Conservation (phyloP, 2,329 filamentous ascomycete species). For the Aspergillus ochraceus region DNA sequence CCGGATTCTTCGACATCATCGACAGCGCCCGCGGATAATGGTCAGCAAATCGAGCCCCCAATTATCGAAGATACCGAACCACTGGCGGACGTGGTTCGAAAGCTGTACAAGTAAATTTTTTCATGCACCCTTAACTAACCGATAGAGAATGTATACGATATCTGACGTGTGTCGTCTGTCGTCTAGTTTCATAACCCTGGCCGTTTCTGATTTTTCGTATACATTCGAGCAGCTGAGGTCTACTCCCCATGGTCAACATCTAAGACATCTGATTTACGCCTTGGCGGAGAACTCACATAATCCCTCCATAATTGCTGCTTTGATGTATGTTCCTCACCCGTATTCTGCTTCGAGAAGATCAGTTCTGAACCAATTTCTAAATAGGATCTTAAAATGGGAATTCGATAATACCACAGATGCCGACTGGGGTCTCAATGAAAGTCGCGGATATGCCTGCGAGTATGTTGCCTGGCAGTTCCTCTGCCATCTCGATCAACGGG, state of each 20-base stretch:
- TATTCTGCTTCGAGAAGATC: neutral
- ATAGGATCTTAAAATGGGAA: constrained; percentile 58
- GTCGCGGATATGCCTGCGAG: constrained; percentile 59
- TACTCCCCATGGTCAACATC: constrained; percentile 35
- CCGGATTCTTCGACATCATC: constrained; percentile 18
- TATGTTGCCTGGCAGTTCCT: constrained; percentile 64
- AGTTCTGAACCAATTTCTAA: neutral
- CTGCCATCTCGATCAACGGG: constrained; percentile 55
- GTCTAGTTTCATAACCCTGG: constrained; percentile 39
- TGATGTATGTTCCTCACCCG: constrained; percentile 49
- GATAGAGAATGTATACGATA: neutral
- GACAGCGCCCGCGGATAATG: constrained; percentile 17
- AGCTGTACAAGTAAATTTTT: constrained; percentile 36
- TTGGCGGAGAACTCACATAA: constrained; percentile 46
- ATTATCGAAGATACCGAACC: constrained; percentile 42
- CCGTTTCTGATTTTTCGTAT: constrained; percentile 42
- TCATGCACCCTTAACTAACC: neutral
- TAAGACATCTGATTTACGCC: constrained; percentile 40
- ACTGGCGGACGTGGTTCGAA: constrained; percentile 41
- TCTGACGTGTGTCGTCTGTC: constrained; percentile 5
- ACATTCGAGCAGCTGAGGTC: constrained; percentile 48
- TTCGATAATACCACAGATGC: constrained; percentile 53
- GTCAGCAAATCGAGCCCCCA: constrained; percentile 36
- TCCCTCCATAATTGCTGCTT: constrained; percentile 45
- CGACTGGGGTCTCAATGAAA: constrained; percentile 57